phyloP scores from a whole-genome alignment of 257 asterid species.

The Solanum arcanum region DNA sequence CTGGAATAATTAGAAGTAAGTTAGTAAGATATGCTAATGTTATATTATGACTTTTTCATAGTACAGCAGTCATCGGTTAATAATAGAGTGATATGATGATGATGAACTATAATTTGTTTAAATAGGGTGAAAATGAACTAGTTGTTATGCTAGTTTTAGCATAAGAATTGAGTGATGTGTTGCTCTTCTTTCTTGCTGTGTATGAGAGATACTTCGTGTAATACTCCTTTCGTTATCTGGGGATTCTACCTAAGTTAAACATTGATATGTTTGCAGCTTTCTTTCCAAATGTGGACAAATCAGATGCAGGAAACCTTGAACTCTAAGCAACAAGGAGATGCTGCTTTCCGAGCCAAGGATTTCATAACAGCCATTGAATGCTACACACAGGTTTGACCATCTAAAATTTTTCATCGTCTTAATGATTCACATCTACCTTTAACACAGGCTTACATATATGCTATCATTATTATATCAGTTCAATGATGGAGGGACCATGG shows the following conservation, averaged over 20 bases:
- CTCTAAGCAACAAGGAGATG: slow-evolving; percentile 89
- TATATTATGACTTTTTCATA: background rate
- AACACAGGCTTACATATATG: background rate
- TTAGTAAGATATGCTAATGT: background rate
- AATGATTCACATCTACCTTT: background rate
- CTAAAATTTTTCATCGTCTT: background rate
- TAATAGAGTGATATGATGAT: background rate
- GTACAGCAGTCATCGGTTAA: background rate
- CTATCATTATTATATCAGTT: slow-evolving; percentile 24
- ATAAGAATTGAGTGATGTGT: background rate
- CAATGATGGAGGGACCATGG: slow-evolving; percentile 86
- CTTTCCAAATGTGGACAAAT: slow-evolving; percentile 94
- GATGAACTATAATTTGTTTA: background rate
- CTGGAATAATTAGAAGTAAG: background rate
- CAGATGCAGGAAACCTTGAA: slow-evolving; percentile 91
- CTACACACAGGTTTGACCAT: slow-evolving; percentile 54
- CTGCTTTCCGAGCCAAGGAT: slow-evolving; percentile 84
- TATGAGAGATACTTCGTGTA: background rate
- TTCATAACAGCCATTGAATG: slow-evolving; percentile 64
- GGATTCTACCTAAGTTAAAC: background rate
- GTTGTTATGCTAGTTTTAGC: background rate
- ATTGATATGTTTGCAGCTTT: slow-evolving; percentile 46
- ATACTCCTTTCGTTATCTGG: background rate
- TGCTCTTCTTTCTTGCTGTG: background rate
- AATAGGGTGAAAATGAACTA: background rate